Percentiles rank a stretch among this genome's conserved stretches.
These are phyloP conservation scores for Neoboletus brunneissimus DNA, from an alignment of 768 basidiomycete genomes.

Conservation along the genomic window DNA sequence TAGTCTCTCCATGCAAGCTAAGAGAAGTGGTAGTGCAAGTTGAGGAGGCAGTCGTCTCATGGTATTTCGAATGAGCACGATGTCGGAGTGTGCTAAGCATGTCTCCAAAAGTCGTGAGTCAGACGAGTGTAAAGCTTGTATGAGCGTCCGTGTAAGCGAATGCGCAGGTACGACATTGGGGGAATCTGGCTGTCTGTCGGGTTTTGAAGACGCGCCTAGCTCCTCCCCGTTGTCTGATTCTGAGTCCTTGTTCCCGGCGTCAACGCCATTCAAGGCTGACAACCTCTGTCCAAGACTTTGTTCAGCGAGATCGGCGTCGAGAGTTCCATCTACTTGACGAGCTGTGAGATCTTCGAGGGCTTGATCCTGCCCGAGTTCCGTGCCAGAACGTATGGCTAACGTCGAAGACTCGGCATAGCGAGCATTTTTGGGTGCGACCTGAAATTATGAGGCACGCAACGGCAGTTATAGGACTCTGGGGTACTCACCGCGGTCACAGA, in stretches of 20 bases:
- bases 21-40: conserved; percentile 80
- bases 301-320: conserved; percentile 86
- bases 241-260: conserved; percentile 37
- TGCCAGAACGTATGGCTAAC: conserved; percentile 64
- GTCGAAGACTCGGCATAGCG: conserved; percentile 66
- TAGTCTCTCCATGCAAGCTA: conserved; percentile 85
- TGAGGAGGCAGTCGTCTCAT: conserved; percentile 83
- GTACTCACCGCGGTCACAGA: conserved; percentile 19
- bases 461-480: no score
- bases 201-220: conserved; percentile 27
- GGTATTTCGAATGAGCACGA: conserved; percentile 80
- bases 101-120: conserved; percentile 86
- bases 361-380: conserved; percentile 58
- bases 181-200: conserved; percentile 23
- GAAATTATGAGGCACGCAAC: conserved; percentile 18
- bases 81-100: conserved; percentile 81
- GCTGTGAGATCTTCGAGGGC: conserved; percentile 48
- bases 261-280: conserved; percentile 60
- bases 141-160: conserved; percentile 89
- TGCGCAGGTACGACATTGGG: conserved; percentile 63
- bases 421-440: conserved; percentile 47
- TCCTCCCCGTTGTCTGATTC: conserved; percentile 49
- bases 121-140: conserved; percentile 94
- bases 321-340: conserved; percentile 59
- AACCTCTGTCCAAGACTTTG: conserved; percentile 89